A percentile compares a stretch with the other conserved stretches of the same genome.
Conservation (phyloP, 345 rosid genomes). For the Atalantia buxifolia region DNA sequence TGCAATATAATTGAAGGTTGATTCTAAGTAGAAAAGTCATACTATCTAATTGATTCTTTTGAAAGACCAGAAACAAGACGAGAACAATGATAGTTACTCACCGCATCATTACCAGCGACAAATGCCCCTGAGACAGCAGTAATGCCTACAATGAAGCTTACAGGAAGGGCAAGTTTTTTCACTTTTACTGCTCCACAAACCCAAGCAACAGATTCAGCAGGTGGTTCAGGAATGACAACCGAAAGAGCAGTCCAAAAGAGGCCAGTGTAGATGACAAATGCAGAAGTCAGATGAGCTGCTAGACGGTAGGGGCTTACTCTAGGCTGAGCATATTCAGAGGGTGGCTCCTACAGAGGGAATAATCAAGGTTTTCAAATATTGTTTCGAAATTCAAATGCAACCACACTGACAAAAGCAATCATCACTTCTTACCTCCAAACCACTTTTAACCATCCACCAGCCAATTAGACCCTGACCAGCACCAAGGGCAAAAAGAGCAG, state of each 20-base stretch:
- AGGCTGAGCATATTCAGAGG: constrained; percentile 80
- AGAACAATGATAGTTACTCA: constrained; percentile 21
- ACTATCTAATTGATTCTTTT: background rate
- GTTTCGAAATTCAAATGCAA: background rate
- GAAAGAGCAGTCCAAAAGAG: constrained; percentile 95
- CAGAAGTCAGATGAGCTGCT: constrained; percentile 94
- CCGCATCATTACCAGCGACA: constrained; percentile 99
- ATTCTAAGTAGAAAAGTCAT: background rate
- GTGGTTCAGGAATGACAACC: constrained; percentile 95
- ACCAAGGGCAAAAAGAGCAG: constrained; percentile 85
- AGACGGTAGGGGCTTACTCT: constrained; percentile 95
- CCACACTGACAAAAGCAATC: background rate
- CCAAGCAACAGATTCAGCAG: constrained; percentile 79
- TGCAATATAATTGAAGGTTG: background rate
- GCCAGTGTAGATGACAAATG: constrained; percentile 84
- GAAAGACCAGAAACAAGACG: background rate
- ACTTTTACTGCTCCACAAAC: constrained; percentile 84
- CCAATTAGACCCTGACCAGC: constrained; percentile 97
- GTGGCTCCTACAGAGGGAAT: constrained; percentile 63
- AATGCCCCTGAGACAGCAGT: constrained; percentile 95
- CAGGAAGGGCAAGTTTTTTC: constrained; percentile 77
- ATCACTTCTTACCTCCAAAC: constrained; percentile 65
- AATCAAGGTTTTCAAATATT: constrained; percentile 10
- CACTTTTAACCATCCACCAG: constrained; percentile 99
- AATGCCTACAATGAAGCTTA: constrained; percentile 71